Percentiles rank a stretch among this genome's conserved stretches.
phyloP scores from a whole-genome alignment of 306 rosid species.

The Pyrus bretschneideri region DNA sequence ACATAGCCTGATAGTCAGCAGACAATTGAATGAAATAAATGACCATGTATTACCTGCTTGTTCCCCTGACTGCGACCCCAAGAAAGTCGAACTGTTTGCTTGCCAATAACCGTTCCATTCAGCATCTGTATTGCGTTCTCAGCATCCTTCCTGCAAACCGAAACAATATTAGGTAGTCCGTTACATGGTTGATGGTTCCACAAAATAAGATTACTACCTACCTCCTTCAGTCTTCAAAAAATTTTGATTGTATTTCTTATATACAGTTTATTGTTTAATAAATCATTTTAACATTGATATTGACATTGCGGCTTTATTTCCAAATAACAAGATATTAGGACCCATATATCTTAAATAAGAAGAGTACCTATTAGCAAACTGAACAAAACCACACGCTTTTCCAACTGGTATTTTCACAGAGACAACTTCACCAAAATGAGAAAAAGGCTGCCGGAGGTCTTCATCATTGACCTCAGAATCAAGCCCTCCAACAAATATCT shows the following conservation, averaged over 20 bases:
- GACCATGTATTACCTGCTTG: constrained; percentile 59
- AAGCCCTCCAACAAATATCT: constrained; percentile 99
- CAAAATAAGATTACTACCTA: not conserved
- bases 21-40: not conserved
- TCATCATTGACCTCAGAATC: constrained; percentile 90
- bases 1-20: not conserved
- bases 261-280: not conserved
- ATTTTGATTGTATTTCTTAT: not conserved
- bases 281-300: not conserved
- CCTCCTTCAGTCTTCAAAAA: not conserved
- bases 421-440: constrained; percentile 79
- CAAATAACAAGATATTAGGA: not conserved
- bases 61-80: constrained; percentile 98
- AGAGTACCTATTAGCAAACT: constrained; percentile 79
- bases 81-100: constrained; percentile 95
- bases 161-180: constrained; percentile 7
- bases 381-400: constrained; percentile 98
- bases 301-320: not conserved
- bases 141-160: constrained; percentile 77
- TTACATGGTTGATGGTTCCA: too few species aligned
- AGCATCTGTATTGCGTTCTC: constrained; percentile 82
- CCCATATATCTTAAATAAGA: not conserved
- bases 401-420: constrained; percentile 94
- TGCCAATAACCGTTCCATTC: constrained; percentile 86
- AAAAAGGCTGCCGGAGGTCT: constrained; percentile 85